A percentile compares a stretch with the other conserved stretches of the same genome.
phyloP scores from a whole-genome alignment of 179 eudicot genomes.

The Sideroxylon spinosum region DNA sequence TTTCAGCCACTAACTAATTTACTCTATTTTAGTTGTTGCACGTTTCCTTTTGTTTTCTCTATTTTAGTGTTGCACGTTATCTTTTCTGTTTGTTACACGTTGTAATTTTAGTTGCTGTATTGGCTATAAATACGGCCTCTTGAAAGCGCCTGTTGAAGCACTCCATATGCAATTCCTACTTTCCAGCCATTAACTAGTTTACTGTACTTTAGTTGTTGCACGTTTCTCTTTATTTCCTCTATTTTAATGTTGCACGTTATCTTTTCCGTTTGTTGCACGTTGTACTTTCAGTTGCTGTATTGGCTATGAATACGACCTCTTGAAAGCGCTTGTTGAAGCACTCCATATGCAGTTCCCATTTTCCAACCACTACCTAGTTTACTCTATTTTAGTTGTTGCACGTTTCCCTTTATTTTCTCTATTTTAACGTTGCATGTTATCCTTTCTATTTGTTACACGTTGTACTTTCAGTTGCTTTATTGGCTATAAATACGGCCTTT shows the following conservation, averaged over 20 bases:
- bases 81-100: background rate
- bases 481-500: background rate
- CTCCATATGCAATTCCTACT: constrained; percentile 1
- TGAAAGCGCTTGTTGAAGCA: no score
- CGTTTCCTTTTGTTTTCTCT: background rate
- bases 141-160: constrained; percentile 1
- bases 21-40: no score
- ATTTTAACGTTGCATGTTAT: no score
- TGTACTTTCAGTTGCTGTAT: background rate
- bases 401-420: no score
- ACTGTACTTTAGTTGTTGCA: background rate
- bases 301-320: no score
- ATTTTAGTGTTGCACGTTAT: no score
- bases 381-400: no score
- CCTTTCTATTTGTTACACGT: no score
- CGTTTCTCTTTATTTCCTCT: background rate
- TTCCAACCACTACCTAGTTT: no score
- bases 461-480: no score
- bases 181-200: background rate
- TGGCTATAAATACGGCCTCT: background rate
- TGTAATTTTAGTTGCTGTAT: background rate
- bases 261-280: background rate
- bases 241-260: background rate
- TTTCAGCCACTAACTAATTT: background rate
- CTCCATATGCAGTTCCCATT: no score